These are phyloP conservation scores for Barnettozyma pratensis DNA, from an alignment of 805 yeast species.

Conservation along the genomic window DNA sequence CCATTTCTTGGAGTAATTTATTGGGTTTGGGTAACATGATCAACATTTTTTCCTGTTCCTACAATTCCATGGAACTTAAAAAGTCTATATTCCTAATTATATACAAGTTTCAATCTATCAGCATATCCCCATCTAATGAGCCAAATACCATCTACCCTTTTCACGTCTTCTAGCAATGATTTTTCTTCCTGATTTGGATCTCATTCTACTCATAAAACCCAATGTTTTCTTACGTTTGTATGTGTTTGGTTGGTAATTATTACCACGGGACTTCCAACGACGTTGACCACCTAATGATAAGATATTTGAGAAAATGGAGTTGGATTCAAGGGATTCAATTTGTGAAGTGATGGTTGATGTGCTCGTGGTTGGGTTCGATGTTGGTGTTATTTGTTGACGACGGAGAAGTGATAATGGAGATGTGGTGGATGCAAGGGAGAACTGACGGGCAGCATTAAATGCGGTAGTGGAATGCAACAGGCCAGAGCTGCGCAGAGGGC, in stretches of 20 bases:
- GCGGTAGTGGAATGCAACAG: too few relatives aligned
- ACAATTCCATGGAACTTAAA: too few relatives aligned
- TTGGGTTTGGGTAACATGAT: too few relatives aligned
- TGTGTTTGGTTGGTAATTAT: slow-evolving; percentile 91
- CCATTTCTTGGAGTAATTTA: too few relatives aligned
- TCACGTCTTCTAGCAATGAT: slow-evolving; percentile 71
- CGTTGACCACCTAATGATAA: slow-evolving; percentile 37
- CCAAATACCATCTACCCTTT: slow-evolving; percentile 91
- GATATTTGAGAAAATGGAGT: slow-evolving; percentile 26
- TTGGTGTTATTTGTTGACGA: slow-evolving; percentile 2
- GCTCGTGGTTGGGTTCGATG: slow-evolving; percentile 4
- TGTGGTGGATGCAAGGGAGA: neutral
- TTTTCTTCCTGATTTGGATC: slow-evolving; percentile 69
- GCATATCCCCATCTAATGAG: slow-evolving; percentile 45
- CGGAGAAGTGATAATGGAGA: slow-evolving; percentile 1
- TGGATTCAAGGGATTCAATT: neutral
- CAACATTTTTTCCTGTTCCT: too few relatives aligned
- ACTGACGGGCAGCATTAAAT: neutral
- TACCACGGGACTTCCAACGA: slow-evolving; percentile 88
- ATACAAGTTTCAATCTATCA: neutral
- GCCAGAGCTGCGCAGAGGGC: neutral
- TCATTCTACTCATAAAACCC: slow-evolving; percentile 85
- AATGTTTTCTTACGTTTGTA: slow-evolving; percentile 82
- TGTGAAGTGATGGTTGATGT: neutral
- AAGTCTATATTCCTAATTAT: neutral